Conservation (phyloP, 768 basidiomycete genomes). For the Melanogaster broomeanus region DNA sequence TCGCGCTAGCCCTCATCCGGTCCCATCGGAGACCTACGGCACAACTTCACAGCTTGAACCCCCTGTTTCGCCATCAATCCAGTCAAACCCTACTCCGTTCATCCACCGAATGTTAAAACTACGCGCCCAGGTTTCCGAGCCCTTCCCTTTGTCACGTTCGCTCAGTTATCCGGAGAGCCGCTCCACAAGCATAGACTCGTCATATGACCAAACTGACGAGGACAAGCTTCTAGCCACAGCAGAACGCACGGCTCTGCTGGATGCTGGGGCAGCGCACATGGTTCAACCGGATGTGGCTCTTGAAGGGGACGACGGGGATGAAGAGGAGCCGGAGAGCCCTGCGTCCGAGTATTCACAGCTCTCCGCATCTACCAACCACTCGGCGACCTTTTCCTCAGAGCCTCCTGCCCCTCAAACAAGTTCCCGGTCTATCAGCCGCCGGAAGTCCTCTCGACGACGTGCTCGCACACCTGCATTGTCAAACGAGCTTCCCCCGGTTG, state of each 20-base stretch:
- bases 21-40: neutral
- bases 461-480: neutral
- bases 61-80: neutral
- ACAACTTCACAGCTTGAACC: neutral
- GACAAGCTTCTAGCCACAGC: conserved; percentile 17
- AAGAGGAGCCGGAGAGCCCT: neutral
- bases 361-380: conserved; percentile 21
- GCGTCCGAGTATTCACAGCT: conserved; percentile 26
- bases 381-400: neutral
- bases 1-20: neutral
- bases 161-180: neutral
- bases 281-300: neutral
- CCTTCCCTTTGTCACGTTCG: conserved; percentile 2
- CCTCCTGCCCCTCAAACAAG: conserved; percentile 1
- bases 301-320: neutral
- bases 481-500: conserved; percentile 18
- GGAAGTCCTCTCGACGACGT: conserved; percentile 10
- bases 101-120: conserved; percentile 21
- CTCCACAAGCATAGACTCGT: conserved; percentile 10
- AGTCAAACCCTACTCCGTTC: conserved; percentile 9
- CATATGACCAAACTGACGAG: neutral
- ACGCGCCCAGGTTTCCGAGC: conserved; percentile 19
- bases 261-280: conserved; percentile 4
- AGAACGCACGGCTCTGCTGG: conserved; percentile 15
- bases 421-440: conserved; percentile 1